Evolutionary conservation across 345 rosid species (phyloP).

Genomic region (Arabidopsis arenosa): DNA sequence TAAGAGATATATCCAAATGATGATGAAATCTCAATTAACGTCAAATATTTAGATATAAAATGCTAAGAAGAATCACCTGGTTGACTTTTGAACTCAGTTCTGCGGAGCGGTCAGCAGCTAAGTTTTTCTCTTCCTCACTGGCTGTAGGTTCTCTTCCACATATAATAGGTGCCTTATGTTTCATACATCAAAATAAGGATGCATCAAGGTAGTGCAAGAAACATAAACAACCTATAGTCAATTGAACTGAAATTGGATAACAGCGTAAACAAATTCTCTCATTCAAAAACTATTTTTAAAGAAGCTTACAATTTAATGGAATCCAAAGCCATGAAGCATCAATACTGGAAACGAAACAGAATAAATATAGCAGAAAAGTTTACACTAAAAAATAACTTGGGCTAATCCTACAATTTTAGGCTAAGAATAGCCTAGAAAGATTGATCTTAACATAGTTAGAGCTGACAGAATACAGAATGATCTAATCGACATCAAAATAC

Average conservation of each 20-base stretch:
- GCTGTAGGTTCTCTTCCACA: slow-evolving; percentile 98
- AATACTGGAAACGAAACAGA: slow-evolving; percentile 27
- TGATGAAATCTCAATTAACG: neutral
- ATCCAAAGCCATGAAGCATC: slow-evolving; percentile 28
- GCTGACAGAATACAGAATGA: slow-evolving; percentile 21
- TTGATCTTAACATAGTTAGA: slow-evolving; percentile 10
- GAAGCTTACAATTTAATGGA: slow-evolving; percentile 13
- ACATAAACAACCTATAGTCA: slow-evolving; percentile 23
- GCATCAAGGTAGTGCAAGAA: slow-evolving; percentile 28
- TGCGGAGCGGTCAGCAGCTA: slow-evolving; percentile 82
- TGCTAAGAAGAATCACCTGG: slow-evolving; percentile 64
- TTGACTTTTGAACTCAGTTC: slow-evolving; percentile 95
- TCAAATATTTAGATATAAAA: slow-evolving; percentile 21
- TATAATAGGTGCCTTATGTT: slow-evolving; percentile 79
- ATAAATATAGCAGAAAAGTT: slow-evolving; percentile 14
- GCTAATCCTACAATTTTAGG: slow-evolving; percentile 18
- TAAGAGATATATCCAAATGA: slow-evolving; percentile 13
- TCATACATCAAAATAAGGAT: slow-evolving; percentile 25
- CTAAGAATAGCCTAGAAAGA: neutral
- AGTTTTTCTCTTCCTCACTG: slow-evolving; percentile 76
- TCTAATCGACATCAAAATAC: slow-evolving; percentile 13
- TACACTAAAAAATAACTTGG: slow-evolving; percentile 12
- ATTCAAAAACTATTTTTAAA: slow-evolving; percentile 1
- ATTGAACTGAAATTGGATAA: slow-evolving; percentile 18
- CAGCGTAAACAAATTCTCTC: slow-evolving; percentile 17